Evolutionary conservation across 306 rosid genomes (phyloP).

Genomic region (Prunus mira): DNA sequence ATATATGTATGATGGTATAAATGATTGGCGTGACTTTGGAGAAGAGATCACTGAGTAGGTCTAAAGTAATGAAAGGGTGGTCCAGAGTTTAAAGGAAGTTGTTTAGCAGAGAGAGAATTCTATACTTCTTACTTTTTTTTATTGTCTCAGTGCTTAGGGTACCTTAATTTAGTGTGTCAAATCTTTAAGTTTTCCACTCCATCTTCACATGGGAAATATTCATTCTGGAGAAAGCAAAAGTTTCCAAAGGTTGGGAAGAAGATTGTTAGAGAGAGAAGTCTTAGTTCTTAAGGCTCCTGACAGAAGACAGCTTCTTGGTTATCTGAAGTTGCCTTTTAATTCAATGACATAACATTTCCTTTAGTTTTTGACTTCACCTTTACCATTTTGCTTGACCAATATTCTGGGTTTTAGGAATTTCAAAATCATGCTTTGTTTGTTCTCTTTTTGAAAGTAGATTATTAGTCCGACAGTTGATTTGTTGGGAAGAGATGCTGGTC

Average conservation of each 20-base stretch:
- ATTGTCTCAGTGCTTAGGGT: not conserved
- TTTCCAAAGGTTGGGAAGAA: not conserved
- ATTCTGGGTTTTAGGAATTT: conserved; percentile 30
- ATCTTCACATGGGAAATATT: not conserved
- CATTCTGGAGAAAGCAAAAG: not conserved
- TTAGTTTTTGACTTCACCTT: conserved; percentile 1
- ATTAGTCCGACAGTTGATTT: conserved; percentile 4
- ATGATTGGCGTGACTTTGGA: conserved; percentile 5
- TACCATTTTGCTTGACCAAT: conserved; percentile 1
- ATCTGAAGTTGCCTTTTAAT: not conserved
- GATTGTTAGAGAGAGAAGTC: not conserved
- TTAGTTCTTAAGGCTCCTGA: not conserved
- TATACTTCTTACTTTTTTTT: not conserved
- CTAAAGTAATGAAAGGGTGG: not conserved
- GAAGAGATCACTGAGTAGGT: not conserved
- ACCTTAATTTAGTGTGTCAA: not conserved
- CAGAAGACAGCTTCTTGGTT: not conserved
- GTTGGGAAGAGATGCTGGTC: conserved; percentile 19
- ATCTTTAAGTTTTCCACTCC: not conserved
- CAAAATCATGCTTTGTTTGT: not conserved
- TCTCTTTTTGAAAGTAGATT: not conserved
- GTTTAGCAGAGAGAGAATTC: not conserved
- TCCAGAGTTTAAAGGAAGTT: conserved; percentile 11
- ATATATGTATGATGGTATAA: not conserved
- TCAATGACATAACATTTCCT: not conserved